phyloP scores from a whole-genome alignment of 176 grass and related monocot species.

The Lolium perenne region DNA sequence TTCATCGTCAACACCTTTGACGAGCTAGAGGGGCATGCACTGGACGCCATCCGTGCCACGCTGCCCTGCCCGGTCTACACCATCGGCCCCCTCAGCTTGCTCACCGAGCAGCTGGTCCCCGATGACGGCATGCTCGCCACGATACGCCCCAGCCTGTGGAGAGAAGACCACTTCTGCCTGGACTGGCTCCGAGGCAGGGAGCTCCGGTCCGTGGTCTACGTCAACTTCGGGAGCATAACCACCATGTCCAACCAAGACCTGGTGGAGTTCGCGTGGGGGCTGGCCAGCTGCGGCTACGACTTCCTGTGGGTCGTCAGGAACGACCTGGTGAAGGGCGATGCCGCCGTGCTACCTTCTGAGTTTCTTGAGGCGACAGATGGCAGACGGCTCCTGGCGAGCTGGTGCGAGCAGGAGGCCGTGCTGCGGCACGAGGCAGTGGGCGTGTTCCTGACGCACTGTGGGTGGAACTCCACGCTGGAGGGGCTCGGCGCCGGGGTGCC shows the following conservation, averaged over 20 bases:
- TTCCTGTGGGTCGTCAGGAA: constrained; percentile 63
- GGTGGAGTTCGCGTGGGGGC: constrained; percentile 80
- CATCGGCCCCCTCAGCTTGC: too few relatives aligned
- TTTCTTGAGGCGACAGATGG: background rate
- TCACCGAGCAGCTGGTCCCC: too few relatives aligned
- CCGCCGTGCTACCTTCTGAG: background rate
- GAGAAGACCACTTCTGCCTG: too few relatives aligned
- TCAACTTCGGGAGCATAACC: constrained; percentile 49
- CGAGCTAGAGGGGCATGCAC: too few relatives aligned
- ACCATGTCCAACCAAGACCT: constrained; percentile 23
- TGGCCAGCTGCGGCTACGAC: constrained; percentile 49
- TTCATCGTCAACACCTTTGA: too few relatives aligned
- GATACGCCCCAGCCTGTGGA: too few relatives aligned
- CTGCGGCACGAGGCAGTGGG: constrained; percentile 3
- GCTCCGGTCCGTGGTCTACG: constrained; percentile 48
- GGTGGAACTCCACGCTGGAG: constrained; percentile 50
- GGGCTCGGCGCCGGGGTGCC: constrained; percentile 40
- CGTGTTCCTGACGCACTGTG: constrained; percentile 40
- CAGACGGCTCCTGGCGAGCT: background rate
- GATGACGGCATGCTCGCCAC: too few relatives aligned
- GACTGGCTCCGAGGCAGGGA: constrained; percentile 35
- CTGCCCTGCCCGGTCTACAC: too few relatives aligned
- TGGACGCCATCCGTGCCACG: too few relatives aligned
- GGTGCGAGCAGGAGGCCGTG: constrained; percentile 34
- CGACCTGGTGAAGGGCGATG: background rate